Evolutionary conservation across 139 green algal genomes (phyloP), one percentile per base, ranked within the genome.

Genomic region (Picochlorum costavermella): DNA sequence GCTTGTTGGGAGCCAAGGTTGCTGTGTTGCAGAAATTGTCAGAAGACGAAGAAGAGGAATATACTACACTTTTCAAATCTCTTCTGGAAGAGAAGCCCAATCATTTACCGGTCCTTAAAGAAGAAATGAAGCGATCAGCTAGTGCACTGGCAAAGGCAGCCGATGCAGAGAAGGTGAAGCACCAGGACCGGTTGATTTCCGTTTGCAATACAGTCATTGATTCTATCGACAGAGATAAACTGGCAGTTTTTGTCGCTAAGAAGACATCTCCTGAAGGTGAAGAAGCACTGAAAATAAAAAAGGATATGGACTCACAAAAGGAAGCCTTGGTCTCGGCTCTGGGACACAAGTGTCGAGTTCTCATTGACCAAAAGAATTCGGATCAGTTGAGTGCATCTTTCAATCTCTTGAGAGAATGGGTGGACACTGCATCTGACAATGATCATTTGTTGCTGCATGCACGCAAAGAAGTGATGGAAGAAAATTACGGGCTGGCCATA

Each of bases 31-130:
- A 76, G 56, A 63, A 67, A 2, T 36, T 75, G 6, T 76, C 79
- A 29, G 44, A 65, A 25, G 82, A 80, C 17, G 57, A 49, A 49
- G 69, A 75, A 26, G 60, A 67, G 9, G 64, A 64, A 16, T 76
- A 76, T 49, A 49, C 59, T 25, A 17, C 31, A 2, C 62, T 88
- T 53, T 30, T 63, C 3, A 25, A 55, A 1, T 62, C 84, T 63
- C 67, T 91, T 45, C 29, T 72, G 29, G 53, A 29, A 9, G 61
- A 57, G n/a, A 65, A 79, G 56, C 81, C 81, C 2, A 48, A 23
- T 13, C 78, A 90, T 68, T 72, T 94, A 74, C 83, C 86, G 5
- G 66, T 92, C 55, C 76, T 91, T 60, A 60, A 68, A 53, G 83
- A 91, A 79, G 56, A 70, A 23, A 61, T 92, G 33, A 72, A 72